Base-by-base conservation (phyloP, 805 yeast species). In the Torulaspora indica region DNA sequence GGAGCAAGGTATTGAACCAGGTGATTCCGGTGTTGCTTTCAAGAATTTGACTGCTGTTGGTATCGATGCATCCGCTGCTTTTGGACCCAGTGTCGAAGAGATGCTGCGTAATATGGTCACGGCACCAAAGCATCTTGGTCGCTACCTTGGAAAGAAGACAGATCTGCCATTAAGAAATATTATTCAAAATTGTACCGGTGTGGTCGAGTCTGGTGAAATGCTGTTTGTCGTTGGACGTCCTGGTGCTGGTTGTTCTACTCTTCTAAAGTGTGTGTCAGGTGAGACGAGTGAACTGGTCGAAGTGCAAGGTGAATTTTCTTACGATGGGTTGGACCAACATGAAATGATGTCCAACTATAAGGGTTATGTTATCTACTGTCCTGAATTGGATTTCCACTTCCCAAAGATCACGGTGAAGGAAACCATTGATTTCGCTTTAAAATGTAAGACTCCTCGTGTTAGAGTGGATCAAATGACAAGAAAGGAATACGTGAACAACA, bases 241-340 rank as follows among this genome's bases (percentile, higher is more conserved):
- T 2, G 83, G 83, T 56, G 77, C 83, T 28, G 84, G 85, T 49
- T 78, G 82, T 56, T 77, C 84, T 3, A 74, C 82, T 4, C 60
- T 78, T 30, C 60, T 79, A 53, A 73, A 73, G 49, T 56, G 69
- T 45, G 42, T 72, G 15, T 61, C 77, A n/a, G 77, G 76, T 56
- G 75, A 74, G 54, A 71, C 68, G 9, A 54, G 60, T 22, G 70
- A 68, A 23, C 66, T 67, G 42, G 53, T 61, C 5, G 64, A 61
- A 15, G 66, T 64, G 5, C 58, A 58, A 24, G 77, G 76, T 55
- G 65, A 58, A 4, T 58, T 76, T 39, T 57, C 64, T 3, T 78
- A 76, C 53, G 78, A 76, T 57, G 80, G 81, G 43, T 50, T 78
- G 32, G 60, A 63, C 2, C 77, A 71, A 54, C 43, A 52, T 7